Base-by-base conservation (phyloP, 2,329 filamentous ascomycete genomes). In the Dissoconium aciculare region DNA sequence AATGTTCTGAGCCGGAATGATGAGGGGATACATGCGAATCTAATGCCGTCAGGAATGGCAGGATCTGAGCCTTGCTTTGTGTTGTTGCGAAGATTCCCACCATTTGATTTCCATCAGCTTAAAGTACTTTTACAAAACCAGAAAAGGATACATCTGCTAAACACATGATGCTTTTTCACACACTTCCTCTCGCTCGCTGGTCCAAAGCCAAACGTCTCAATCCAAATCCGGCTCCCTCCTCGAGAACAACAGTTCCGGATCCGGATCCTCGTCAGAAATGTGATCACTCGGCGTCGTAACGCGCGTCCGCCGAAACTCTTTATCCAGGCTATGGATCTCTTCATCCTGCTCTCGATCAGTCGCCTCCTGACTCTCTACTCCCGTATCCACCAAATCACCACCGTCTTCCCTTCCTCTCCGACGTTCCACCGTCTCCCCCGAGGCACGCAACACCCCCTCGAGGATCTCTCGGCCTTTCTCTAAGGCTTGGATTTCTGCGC, bases 401-500 rank as follows among this genome's bases (percentile, higher is more conserved):
- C n/a, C n/a, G n/a, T n/a, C n/a, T n/a, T n/a, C n/a, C n/a, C n/a
- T n/a, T n/a, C n/a, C n/a, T n/a, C n/a, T n/a, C n/a, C n/a, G n/a
- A n/a, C n/a, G n/a, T n/a, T n/a, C n/a, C n/a, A n/a, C n/a, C n/a
- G n/a, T n/a, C 5, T 23, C 34, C 19, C 30, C 30, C 13, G 33
- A 26, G 5, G 31, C 35, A 9, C 32, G 34, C 4, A 62, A 42
- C 8, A 54, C 49, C 8, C 53, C 48, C 23, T 58, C 48, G n/a
- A 81, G 55, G 25, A 81, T 59, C 3, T 59, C 52, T 41, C 66
- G 64, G 1, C 73, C 74, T 44, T 75, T 67, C 17, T 57, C 58
- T 37, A 80, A 74, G 2, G 75, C 74, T 35, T 77, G 73, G 2
- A 79, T 48, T 50, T 82, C 80, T 0, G 80, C 79, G 1, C 78